phyloP scores from a whole-genome alignment of 176 grass and related monocot genomes.

The Triticum turgidum region DNA sequence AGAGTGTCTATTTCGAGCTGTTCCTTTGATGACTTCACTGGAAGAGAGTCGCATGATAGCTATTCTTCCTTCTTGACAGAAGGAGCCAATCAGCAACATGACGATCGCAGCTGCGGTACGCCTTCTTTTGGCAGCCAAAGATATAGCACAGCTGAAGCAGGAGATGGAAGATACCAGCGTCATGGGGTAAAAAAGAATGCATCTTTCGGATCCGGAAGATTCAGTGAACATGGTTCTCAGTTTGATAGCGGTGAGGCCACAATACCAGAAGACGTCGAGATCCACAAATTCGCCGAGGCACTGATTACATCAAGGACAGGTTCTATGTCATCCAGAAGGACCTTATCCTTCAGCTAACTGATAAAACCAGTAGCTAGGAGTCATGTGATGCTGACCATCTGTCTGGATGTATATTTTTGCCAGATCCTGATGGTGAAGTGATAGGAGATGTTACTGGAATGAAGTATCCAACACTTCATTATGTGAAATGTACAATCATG shows the following conservation, averaged over 20 bases:
- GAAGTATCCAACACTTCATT: conserved; percentile 26
- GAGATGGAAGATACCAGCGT: conserved; percentile 36
- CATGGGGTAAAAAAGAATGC: conserved; percentile 23
- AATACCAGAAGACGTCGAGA: conserved; percentile 43
- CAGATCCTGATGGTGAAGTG: conserved; percentile 34
- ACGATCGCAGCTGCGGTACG: not conserved
- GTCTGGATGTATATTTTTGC: conserved; percentile 47
- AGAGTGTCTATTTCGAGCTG: conserved; percentile 55
- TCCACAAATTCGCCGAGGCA: conserved; percentile 63
- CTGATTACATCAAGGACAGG: conserved; percentile 36
- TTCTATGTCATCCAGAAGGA: conserved; percentile 40
- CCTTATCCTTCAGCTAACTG: conserved; percentile 38
- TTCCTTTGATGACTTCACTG: conserved; percentile 57
- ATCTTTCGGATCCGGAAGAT: conserved; percentile 24
- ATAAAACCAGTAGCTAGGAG: conserved; percentile 38
- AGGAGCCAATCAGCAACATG: conserved; percentile 21
- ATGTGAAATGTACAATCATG: conserved; percentile 34
- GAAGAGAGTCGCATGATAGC: conserved; percentile 59
- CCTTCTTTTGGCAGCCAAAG: conserved; percentile 39
- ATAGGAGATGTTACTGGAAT: conserved; percentile 32
- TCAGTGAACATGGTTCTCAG: conserved; percentile 23
- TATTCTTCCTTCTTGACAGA: conserved; percentile 60
- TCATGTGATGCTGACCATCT: conserved; percentile 25
- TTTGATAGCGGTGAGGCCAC: conserved; percentile 10
- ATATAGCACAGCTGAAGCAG: conserved; percentile 9